These are phyloP conservation scores for Nectriaceae sp. DNA, from an alignment of 2,329 filamentous ascomycete species.

Conservation along the genomic window DNA sequence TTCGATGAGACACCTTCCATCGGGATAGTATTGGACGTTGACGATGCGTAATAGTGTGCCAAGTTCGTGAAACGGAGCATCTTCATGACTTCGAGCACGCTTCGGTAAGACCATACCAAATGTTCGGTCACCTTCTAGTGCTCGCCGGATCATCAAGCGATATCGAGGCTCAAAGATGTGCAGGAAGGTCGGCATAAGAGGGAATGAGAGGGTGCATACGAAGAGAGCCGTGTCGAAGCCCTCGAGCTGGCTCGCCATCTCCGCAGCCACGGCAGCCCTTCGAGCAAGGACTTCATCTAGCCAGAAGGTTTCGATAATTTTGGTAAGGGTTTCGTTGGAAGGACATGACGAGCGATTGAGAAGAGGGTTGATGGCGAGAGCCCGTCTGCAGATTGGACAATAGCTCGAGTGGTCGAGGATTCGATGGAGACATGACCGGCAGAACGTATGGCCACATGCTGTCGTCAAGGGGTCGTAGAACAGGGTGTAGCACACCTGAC, in stretches of 20 bases:
- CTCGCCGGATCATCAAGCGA: constrained; percentile 82
- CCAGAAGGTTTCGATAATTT: constrained; percentile 70
- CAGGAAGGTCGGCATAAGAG: constrained; percentile 80
- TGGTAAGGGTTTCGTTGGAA: constrained; percentile 63
- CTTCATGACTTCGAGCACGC: constrained; percentile 40
- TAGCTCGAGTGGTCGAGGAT: constrained; percentile 75
- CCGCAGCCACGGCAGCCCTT: constrained; percentile 54
- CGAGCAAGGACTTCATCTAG: constrained; percentile 63
- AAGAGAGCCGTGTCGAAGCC: constrained; percentile 72
- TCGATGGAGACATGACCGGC: constrained; percentile 74
- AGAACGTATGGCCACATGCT: constrained; percentile 87
- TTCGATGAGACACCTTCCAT: constrained; percentile 81
- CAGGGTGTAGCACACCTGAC: constrained; percentile 82
- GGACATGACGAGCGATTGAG: constrained; percentile 44
- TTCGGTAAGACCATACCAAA: constrained; percentile 87
- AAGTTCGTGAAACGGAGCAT: constrained; percentile 63
- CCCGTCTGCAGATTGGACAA: constrained; percentile 79
- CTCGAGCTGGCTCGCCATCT: constrained; percentile 57
- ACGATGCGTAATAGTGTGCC: constrained; percentile 79
- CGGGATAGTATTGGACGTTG: constrained; percentile 70
- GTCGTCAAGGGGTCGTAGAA: constrained; percentile 84
- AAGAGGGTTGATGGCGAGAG: constrained; percentile 53
- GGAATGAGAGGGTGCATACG: constrained; percentile 80
- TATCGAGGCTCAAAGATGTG: constrained; percentile 95
- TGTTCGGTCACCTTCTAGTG: constrained; percentile 69